phyloP scores from a whole-genome alignment of 306 rosid genomes.

The Vigna trinervia region DNA sequence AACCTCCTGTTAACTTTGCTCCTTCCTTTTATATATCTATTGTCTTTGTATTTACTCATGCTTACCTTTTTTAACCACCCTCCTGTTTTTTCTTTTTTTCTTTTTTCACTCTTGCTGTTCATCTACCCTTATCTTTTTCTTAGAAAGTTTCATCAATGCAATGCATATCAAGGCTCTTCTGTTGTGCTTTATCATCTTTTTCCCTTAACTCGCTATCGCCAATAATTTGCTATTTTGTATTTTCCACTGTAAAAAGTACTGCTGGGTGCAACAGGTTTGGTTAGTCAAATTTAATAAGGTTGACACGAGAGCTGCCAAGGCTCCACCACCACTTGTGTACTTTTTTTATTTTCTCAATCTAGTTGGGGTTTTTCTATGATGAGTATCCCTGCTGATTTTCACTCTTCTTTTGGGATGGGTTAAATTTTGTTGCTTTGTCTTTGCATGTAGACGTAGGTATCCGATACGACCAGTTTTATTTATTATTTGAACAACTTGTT shows the following conservation, averaged over 20 bases:
- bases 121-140: slow-evolving; percentile 41
- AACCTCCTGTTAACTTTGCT: slow-evolving; percentile 38
- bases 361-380: neutral
- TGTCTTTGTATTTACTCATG: neutral
- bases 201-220: slow-evolving; percentile 12
- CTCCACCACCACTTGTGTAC: slow-evolving; percentile 2
- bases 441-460: neutral
- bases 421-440: neutral
- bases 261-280: slow-evolving; percentile 24
- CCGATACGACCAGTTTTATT: neutral
- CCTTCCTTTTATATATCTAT: neutral
- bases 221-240: slow-evolving; percentile 4
- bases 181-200: neutral
- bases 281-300: slow-evolving; percentile 35
- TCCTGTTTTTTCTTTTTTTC: neutral
- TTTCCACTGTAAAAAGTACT: neutral
- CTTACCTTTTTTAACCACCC: slow-evolving; percentile 1
- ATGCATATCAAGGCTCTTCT: neutral
- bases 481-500: neutral
- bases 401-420: neutral
- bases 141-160: neutral
- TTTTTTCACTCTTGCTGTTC: slow-evolving; percentile 54
- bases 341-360: neutral
- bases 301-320: slow-evolving; percentile 31
- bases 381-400: neutral